Evolutionary conservation across 2,329 filamentous ascomycete genomes (phyloP).

Genomic region (Colletotrichum costaricense): DNA sequence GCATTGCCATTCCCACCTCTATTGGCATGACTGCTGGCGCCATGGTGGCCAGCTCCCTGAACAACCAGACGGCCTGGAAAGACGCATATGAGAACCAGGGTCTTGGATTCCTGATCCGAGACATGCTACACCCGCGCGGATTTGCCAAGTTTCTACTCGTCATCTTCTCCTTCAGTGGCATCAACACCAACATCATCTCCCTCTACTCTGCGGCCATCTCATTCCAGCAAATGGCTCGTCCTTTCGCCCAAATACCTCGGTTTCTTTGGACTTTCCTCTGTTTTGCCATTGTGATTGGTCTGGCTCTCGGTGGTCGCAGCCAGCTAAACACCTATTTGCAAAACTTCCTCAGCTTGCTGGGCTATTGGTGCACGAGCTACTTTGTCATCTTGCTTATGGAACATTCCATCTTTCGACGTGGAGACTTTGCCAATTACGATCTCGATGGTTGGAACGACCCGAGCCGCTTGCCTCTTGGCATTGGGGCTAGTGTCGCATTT

Average conservation of each 20-base stretch:
- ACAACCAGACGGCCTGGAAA: not conserved
- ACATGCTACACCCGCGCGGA: not conserved
- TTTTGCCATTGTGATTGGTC: not conserved
- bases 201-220: slow-evolving; percentile 8
- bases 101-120: not conserved
- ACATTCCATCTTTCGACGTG: not conserved
- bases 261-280: not conserved
- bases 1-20: not conserved
- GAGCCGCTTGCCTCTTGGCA: slow-evolving; percentile 12
- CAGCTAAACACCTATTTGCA: not conserved
- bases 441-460: slow-evolving; percentile 12
- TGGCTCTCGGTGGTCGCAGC: not conserved
- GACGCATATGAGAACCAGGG: not conserved
- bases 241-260: not conserved
- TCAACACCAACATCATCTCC: slow-evolving; percentile 7
- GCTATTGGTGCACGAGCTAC: not conserved
- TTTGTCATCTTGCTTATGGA: not conserved
- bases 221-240: not conserved
- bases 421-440: slow-evolving; percentile 8
- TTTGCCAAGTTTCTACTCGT: not conserved
- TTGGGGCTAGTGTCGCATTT: slow-evolving; percentile 3
- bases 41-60: not conserved
- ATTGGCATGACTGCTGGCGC: not conserved
- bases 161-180: slow-evolving; percentile 6
- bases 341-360: not conserved